Percentiles rank a stretch among this genome's conserved stretches.
Conservation (phyloP, 257 asterid genomes). For the Gentiana dahurica region DNA sequence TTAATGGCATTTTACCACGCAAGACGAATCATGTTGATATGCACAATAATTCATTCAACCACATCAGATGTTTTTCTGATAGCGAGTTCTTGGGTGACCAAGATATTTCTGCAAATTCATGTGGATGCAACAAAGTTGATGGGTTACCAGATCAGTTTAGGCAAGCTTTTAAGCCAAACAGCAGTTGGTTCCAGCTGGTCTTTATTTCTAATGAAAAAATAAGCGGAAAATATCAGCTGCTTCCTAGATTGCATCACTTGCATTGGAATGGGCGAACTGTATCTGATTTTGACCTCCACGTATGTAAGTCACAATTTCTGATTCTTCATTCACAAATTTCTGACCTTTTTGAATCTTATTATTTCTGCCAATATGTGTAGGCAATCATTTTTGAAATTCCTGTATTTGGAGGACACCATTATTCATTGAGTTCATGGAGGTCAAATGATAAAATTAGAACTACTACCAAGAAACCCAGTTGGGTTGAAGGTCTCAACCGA, state of each 20-base stretch:
- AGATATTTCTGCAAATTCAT: slow-evolving; percentile 19
- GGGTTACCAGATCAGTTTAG: slow-evolving; percentile 21
- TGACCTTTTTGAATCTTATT: slow-evolving; percentile 9
- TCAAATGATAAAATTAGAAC: slow-evolving; percentile 19
- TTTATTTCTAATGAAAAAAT: slow-evolving; percentile 20
- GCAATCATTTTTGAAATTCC: slow-evolving; percentile 69
- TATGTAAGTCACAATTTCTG: slow-evolving; percentile 72
- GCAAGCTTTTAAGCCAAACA: slow-evolving; percentile 21
- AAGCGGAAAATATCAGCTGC: slow-evolving; percentile 20
- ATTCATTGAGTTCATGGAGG: slow-evolving; percentile 40
- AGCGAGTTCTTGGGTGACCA: slow-evolving; percentile 8
- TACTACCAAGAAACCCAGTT: slow-evolving; percentile 60
- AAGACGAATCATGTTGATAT: slow-evolving; percentile 7
- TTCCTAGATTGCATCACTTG: slow-evolving; percentile 65
- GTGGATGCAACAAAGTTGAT: slow-evolving; percentile 54
- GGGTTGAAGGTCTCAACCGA: slow-evolving; percentile 63
- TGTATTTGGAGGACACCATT: slow-evolving; percentile 61
- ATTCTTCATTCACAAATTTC: slow-evolving; percentile 5
- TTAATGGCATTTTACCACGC: slow-evolving; percentile 19
- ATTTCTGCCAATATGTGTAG: slow-evolving; percentile 26
- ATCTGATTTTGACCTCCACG: slow-evolving; percentile 72
- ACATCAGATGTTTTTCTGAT: slow-evolving; percentile 8
- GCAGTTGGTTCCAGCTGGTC: slow-evolving; percentile 43
- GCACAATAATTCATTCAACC: slow-evolving; percentile 10
- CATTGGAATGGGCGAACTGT: slow-evolving; percentile 48